A percentile compares a stretch with the other conserved stretches of the same genome.
These are phyloP conservation scores for Zoysia pacifica DNA, from an alignment of 176 grass and related monocot genomes.

Conservation along the genomic window DNA sequence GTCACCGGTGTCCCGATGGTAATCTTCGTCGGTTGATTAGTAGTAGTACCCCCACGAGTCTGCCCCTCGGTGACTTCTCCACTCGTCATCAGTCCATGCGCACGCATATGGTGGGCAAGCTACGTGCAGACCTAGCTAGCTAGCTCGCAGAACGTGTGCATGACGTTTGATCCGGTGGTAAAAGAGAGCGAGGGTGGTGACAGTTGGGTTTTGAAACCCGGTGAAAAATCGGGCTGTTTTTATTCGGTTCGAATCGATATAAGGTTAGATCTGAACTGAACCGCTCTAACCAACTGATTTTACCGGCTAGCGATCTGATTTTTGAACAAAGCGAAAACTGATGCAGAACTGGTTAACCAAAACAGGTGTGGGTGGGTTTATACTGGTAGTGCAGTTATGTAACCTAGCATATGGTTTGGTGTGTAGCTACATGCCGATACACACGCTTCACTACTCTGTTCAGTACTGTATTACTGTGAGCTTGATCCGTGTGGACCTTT, in stretches of 20 bases:
- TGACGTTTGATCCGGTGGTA: neutral
- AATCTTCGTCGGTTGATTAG: neutral
- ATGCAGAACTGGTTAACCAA: too few relatives aligned
- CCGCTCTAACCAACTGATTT: too few relatives aligned
- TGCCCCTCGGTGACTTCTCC: neutral
- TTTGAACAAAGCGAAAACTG: too few relatives aligned
- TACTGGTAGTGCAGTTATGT: constrained; percentile 34
- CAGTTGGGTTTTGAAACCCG: too few relatives aligned
- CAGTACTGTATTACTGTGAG: too few relatives aligned
- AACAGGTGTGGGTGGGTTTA: neutral
- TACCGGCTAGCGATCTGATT: too few relatives aligned
- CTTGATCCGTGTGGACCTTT: neutral
- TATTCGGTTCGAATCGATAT: too few relatives aligned
- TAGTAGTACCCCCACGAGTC: neutral
- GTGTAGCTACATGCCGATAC: neutral
- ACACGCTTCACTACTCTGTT: neutral
- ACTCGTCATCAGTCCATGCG: neutral
- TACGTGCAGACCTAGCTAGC: neutral
- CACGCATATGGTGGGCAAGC: neutral
- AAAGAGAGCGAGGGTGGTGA: neutral
- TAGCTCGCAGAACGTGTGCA: neutral
- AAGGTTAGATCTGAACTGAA: too few relatives aligned
- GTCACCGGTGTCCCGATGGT: neutral
- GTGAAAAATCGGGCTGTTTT: too few relatives aligned
- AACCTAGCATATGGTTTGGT: neutral